Conservation (phyloP, 108 stramenopile species). For the Fistulifera pelliculosa region DNA sequence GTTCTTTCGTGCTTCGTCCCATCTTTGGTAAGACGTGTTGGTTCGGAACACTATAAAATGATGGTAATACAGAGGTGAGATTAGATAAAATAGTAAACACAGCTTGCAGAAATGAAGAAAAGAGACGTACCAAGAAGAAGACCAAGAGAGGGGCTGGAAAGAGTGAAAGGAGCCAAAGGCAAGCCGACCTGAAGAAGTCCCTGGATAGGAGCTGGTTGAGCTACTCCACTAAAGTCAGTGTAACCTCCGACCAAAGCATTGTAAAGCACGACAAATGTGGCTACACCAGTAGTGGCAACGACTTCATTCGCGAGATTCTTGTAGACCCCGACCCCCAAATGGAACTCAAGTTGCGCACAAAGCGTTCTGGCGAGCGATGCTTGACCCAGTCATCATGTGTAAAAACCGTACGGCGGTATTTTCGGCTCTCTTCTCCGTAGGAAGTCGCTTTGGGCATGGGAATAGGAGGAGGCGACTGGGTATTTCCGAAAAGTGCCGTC, state of each 20-base stretch:
- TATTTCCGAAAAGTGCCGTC: slow-evolving; percentile 3
- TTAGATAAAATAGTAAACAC: background rate
- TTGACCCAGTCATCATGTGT: slow-evolving; percentile 64
- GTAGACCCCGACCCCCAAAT: slow-evolving; percentile 38
- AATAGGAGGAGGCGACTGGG: background rate
- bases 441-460: slow-evolving; percentile 6
- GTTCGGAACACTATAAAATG: slow-evolving; percentile 53
- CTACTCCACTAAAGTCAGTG: slow-evolving; percentile 29
- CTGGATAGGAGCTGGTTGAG: slow-evolving; percentile 24
- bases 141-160: slow-evolving; percentile 35
- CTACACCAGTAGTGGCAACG: slow-evolving; percentile 21
- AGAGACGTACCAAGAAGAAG: slow-evolving; percentile 38
- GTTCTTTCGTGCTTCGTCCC: slow-evolving; percentile 79
- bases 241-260: slow-evolving; percentile 34
- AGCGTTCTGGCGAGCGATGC: slow-evolving; percentile 44
- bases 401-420: slow-evolving; percentile 63
- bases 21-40: slow-evolving; percentile 66
- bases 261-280: slow-evolving; percentile 26
- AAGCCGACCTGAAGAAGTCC: slow-evolving; percentile 21
- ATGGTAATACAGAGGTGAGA: background rate
- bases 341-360: slow-evolving; percentile 28
- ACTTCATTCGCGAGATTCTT: slow-evolving; percentile 36
- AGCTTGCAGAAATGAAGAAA: too few species aligned
- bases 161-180: slow-evolving; percentile 37
- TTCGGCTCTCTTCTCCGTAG: slow-evolving; percentile 43